phyloP scores from a whole-genome alignment of 1,139 yeast species.

The Nakaseomyces nivariensis region DNA sequence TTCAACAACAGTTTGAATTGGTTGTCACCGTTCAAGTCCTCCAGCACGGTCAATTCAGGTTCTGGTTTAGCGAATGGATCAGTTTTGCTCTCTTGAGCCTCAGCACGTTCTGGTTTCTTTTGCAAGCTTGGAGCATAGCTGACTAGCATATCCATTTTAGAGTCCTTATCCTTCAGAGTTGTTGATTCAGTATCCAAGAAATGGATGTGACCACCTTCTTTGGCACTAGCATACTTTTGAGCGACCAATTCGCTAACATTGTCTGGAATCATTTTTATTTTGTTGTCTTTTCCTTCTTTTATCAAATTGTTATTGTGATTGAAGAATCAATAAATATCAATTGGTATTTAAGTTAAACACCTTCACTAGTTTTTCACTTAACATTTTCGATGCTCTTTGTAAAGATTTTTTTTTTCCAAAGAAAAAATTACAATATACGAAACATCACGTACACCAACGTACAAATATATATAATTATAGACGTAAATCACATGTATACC shows the following conservation, averaged over 20 bases:
- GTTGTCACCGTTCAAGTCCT: constrained; percentile 36
- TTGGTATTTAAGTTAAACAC: too few relatives aligned
- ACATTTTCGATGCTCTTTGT: too few relatives aligned
- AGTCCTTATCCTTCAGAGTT: constrained; percentile 20
- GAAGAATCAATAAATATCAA: too few relatives aligned
- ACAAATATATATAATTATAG: too few relatives aligned
- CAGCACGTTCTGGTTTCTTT: constrained; percentile 45
- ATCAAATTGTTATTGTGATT: background rate
- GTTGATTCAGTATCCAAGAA: constrained; percentile 30
- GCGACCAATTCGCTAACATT: constrained; percentile 27
- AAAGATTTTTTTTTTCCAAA: too few relatives aligned
- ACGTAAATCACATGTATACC: too few relatives aligned
- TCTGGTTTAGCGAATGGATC: constrained; percentile 79
- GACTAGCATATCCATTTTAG: constrained; percentile 33
- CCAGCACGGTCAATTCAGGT: constrained; percentile 56
- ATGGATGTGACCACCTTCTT: constrained; percentile 28
- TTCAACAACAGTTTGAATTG: constrained; percentile 64
- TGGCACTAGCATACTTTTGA: constrained; percentile 31
- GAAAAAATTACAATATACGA: too few relatives aligned
- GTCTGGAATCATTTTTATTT: constrained; percentile 27
- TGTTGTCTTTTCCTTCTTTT: background rate
- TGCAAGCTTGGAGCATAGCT: constrained; percentile 42
- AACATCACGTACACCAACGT: too few relatives aligned
- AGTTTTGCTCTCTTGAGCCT: constrained; percentile 21
- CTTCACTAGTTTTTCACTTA: too few relatives aligned